phyloP scores from a whole-genome alignment of 2,329 filamentous ascomycete species.

The Thielaviopsis musarum region DNA sequence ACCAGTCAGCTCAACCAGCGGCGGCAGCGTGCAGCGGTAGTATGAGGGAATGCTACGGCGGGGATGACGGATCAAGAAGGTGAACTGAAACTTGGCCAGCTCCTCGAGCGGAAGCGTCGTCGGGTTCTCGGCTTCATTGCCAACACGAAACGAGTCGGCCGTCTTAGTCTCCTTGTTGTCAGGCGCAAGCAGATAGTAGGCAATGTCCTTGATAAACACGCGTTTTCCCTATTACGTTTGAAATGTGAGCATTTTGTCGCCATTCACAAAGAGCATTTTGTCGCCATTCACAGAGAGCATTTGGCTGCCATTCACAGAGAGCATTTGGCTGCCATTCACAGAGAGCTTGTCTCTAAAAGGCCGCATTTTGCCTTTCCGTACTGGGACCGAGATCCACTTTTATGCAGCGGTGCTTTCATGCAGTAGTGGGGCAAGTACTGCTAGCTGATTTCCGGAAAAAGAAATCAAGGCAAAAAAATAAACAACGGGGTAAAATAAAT shows the following conservation, averaged over 20 bases:
- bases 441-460: background rate
- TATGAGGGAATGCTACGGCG: conserved; percentile 81
- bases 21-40: conserved; percentile 85
- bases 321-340: no score
- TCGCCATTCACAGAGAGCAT: no score
- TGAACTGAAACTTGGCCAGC: conserved; percentile 74
- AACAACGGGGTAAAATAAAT: background rate
- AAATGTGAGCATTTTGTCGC: conserved; percentile 6
- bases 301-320: no score
- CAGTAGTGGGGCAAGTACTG: background rate
- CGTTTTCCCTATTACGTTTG: conserved; percentile 54
- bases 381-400: background rate
- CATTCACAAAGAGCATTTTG: background rate
- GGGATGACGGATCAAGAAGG: conserved; percentile 95
- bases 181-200: conserved; percentile 75
- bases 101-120: conserved; percentile 64
- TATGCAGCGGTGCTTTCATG: background rate
- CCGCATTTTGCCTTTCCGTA: background rate
- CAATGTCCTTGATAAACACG: conserved; percentile 96
- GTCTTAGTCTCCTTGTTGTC: conserved; percentile 49
- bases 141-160: conserved; percentile 63
- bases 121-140: conserved; percentile 54
- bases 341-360: no score
- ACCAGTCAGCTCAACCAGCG: conserved; percentile 63
- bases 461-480: conserved; percentile 8